Evolutionary conservation across 805 yeast species (phyloP), one percentile per base, ranked within the genome.

Genomic region (Pichia nakasei): DNA sequence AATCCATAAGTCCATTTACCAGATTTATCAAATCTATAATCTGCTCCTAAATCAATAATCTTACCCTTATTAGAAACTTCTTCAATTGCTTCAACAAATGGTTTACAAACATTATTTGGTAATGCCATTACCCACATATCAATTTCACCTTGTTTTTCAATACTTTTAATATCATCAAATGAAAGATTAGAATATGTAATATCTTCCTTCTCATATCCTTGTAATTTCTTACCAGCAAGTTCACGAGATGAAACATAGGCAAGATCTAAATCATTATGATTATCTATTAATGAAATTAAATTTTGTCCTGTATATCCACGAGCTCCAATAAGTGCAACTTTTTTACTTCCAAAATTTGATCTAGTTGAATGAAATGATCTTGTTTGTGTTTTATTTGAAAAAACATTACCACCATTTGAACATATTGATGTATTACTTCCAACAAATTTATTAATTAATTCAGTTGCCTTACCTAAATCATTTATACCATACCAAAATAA

Each of bases 61-160:
- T 88, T 93, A 17, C 85, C 81, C 38, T 78, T 72, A 9, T 54
- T 54, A 39, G 57, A 54, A 24, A 80, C 84, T 19, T 79, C 70
- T 52, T 80, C 85, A 54, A 85, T 84, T 22, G 91, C 87, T 18
- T 80, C 80, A 34, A 85, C 93, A 61, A 85, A 84, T 44, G 88
- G 93, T 60, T 80, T 80, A 60, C 97, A 93, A 33, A 93, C 96
- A 39, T 96, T 97, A 62, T 93, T 93, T 51, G 99, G 99, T 57
- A 93, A 74, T 2, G 98, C 98, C 98, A 94, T 93, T 22, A 94
- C 95, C 98, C 99, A 93, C 42, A 89, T 82, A 58, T 93, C 98
- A 46, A 93, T 85, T 43, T 77, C 85, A 40, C 80, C 77, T 39
- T 78, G 69, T 51, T 79, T 73, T 65, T 91, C 98, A 49, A 93